A percentile compares a stretch with the other conserved stretches of the same genome.
Evolutionary conservation across 306 rosid species (phyloP).

Genomic region (Pachyrhizus erosus): DNA sequence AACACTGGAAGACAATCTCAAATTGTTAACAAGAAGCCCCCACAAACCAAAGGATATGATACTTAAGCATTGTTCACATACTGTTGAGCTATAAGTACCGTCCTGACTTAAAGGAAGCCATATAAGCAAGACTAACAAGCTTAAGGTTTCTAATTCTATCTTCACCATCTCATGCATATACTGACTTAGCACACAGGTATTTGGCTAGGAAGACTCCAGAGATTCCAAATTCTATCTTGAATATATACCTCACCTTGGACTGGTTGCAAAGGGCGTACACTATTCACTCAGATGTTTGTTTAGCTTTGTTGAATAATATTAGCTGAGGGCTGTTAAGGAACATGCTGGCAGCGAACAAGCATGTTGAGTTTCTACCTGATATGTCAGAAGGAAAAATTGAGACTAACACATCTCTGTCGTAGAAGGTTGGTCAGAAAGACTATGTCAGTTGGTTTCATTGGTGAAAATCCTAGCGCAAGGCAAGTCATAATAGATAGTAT

Average conservation of each 20-base stretch:
- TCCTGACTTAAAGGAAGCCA: too few relatives aligned
- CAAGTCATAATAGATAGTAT: too few relatives aligned
- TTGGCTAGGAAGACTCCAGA: too few relatives aligned
- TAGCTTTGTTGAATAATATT: background rate
- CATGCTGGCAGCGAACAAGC: background rate
- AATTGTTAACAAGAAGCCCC: background rate
- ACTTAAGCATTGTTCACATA: background rate
- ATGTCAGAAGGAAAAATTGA: slow-evolving; percentile 2
- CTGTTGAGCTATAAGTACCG: too few relatives aligned
- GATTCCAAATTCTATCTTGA: too few relatives aligned
- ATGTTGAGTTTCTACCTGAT: slow-evolving; percentile 3
- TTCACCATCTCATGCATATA: too few relatives aligned
- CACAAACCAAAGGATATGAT: too few relatives aligned
- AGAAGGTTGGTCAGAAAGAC: background rate
- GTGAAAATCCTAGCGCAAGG: background rate
- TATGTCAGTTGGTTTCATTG: background rate
- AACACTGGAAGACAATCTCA: background rate
- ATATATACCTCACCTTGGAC: too few relatives aligned
- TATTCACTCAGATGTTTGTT: background rate
- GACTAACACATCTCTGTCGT: background rate
- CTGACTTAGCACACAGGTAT: too few relatives aligned
- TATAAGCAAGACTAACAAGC: too few relatives aligned
- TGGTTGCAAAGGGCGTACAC: background rate
- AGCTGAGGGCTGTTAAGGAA: background rate
- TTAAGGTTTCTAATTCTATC: too few relatives aligned